Conservation (phyloP, 371 early-diverging fungal genomes). For the Mucor circinelloides region DNA sequence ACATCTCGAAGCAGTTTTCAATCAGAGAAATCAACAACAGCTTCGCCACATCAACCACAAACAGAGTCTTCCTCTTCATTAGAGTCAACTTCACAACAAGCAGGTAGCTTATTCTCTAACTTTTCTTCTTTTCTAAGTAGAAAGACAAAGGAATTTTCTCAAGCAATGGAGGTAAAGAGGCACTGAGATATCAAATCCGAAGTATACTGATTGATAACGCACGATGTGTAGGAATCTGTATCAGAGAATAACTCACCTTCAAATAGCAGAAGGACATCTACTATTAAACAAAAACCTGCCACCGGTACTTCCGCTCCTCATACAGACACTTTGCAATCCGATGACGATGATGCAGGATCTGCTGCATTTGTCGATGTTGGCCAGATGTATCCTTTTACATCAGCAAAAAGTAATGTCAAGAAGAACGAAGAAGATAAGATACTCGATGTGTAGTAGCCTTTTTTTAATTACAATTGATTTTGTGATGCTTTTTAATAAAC, state of each 20-base stretch:
- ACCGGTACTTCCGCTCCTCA: not conserved
- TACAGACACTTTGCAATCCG: not conserved
- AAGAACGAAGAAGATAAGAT: constrained; percentile 5
- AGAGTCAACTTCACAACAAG: constrained; percentile 57
- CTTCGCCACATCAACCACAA: constrained; percentile 6
- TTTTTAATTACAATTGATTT: too few species aligned
- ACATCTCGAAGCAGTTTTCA: not conserved
- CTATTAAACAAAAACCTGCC: not conserved
- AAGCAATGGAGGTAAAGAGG: constrained; percentile 47
- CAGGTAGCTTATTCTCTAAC: constrained; percentile 56
- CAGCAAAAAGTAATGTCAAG: not conserved
- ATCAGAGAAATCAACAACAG: not conserved
- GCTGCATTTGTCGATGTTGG: constrained; percentile 44
- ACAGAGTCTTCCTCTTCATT: constrained; percentile 38
- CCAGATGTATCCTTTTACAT: constrained; percentile 32
- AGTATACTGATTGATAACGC: not conserved
- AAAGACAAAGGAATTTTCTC: constrained; percentile 57
- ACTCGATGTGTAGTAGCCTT: constrained; percentile 9
- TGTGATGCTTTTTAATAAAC: too few species aligned
- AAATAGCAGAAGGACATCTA: constrained; percentile 2
- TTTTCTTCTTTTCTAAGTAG: constrained; percentile 59
- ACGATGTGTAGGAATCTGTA: constrained; percentile 10
- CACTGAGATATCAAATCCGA: too few species aligned
- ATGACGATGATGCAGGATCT: constrained; percentile 30
- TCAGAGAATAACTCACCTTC: constrained; percentile 9